phyloP scores from a whole-genome alignment of 2,329 filamentous ascomycete genomes.

The Trichoderma sp. region DNA sequence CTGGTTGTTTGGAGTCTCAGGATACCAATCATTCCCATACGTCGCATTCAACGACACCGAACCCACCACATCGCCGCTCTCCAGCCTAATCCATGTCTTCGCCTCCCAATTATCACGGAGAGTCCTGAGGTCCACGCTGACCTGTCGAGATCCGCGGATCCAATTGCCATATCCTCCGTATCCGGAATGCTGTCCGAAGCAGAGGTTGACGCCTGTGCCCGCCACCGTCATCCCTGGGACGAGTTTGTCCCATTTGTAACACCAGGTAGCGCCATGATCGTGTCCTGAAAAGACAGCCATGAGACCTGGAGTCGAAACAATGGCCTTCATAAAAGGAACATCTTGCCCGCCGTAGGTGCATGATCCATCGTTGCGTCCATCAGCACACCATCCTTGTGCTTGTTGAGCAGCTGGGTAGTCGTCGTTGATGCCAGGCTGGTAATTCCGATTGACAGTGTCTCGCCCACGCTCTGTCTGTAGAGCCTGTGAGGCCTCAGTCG shows the following conservation, averaged over 20 bases:
- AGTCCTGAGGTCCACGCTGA: conserved; percentile 46
- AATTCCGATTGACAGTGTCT: conserved; percentile 34
- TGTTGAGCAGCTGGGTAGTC: conserved; percentile 42
- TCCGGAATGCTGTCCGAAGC: conserved; percentile 65
- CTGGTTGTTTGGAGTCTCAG: conserved; percentile 39
- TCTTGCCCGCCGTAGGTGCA: conserved; percentile 53
- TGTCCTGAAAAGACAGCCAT: conserved; percentile 63
- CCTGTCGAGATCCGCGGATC: conserved; percentile 59
- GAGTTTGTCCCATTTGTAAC: conserved; percentile 46
- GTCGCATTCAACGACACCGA: conserved; percentile 57
- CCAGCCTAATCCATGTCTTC: conserved; percentile 61
- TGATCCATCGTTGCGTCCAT: conserved; percentile 37
- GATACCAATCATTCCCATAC: conserved; percentile 56
- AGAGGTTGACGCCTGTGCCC: conserved; percentile 48
- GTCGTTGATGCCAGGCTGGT: conserved; percentile 46
- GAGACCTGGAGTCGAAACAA: conserved; percentile 54
- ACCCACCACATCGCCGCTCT: conserved; percentile 52
- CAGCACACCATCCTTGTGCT: conserved; percentile 45
- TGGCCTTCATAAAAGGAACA: conserved; percentile 59
- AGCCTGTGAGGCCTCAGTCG: conserved; percentile 42
- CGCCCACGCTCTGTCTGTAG: conserved; percentile 35
- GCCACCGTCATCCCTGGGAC: conserved; percentile 35
- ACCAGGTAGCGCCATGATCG: conserved; percentile 64
- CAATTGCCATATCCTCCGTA: conserved; percentile 69
- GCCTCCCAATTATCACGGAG: conserved; percentile 39